Evolutionary conservation across 768 basidiomycete genomes (phyloP).

Genomic region (Pleurotus sapidus): DNA sequence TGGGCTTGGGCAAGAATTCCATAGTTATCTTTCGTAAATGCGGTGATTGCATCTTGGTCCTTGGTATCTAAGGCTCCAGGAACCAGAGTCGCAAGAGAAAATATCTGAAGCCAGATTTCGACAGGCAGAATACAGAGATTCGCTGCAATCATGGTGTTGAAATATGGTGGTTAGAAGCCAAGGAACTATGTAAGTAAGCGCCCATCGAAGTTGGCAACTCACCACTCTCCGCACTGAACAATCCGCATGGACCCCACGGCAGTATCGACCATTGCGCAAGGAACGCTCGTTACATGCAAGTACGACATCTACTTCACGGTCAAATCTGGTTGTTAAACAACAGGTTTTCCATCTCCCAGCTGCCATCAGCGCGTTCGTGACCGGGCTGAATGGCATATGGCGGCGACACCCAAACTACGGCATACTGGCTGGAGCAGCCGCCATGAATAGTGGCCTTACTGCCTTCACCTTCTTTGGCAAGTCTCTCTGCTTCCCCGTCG

Average conservation of each 20-base stretch:
- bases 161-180: background rate
- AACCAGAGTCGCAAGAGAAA: slow-evolving; percentile 17
- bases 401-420: slow-evolving; percentile 44
- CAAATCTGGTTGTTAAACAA: no score
- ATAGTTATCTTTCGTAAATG: slow-evolving; percentile 20
- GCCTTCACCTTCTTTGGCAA: slow-evolving; percentile 78
- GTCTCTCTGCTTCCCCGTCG: slow-evolving; percentile 20
- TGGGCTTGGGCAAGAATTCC: slow-evolving; percentile 16
- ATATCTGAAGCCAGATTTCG: slow-evolving; percentile 25
- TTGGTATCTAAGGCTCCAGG: slow-evolving; percentile 20
- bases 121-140: slow-evolving; percentile 13
- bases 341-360: slow-evolving; percentile 56
- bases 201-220: no score
- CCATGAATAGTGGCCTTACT: slow-evolving; percentile 68
- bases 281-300: slow-evolving; percentile 75
- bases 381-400: slow-evolving; percentile 42
- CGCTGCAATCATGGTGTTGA: no score
- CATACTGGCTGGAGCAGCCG: slow-evolving; percentile 55
- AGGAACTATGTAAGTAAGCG: background rate
- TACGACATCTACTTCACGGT: slow-evolving; percentile 45
- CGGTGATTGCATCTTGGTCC: slow-evolving; percentile 19
- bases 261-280: slow-evolving; percentile 46
- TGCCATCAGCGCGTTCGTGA: slow-evolving; percentile 48
- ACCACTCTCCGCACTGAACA: no score
- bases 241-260: slow-evolving; percentile 17